A percentile compares a stretch with the other conserved stretches of the same genome.
These are phyloP conservation scores for Penicillium janthinellum DNA, from an alignment of 2,329 filamentous ascomycete genomes.

Conservation along the genomic window DNA sequence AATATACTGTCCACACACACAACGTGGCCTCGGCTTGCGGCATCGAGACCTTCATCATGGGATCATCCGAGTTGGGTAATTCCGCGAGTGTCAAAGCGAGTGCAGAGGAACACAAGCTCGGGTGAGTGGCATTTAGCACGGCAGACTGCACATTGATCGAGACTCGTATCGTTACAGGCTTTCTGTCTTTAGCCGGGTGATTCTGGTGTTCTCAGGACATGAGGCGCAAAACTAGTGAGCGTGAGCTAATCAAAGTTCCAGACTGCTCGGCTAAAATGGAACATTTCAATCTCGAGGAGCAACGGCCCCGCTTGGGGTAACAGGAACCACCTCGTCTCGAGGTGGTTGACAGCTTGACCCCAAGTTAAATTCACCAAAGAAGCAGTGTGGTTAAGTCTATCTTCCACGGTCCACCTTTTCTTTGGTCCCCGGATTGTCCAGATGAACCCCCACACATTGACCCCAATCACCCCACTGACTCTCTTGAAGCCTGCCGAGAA, in stretches of 20 bases:
- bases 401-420: not conserved
- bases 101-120: not conserved
- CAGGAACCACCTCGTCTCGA: not conserved
- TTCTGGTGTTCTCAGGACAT: not conserved
- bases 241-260: not conserved
- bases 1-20: not conserved
- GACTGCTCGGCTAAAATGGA: not conserved
- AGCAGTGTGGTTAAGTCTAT: not conserved
- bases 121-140: not conserved
- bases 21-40: not conserved
- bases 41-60: not conserved
- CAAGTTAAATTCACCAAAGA: not conserved
- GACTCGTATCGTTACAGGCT: not conserved
- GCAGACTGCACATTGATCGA: not conserved
- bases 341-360: not conserved
- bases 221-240: not conserved
- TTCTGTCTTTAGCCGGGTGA: not conserved
- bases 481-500: not conserved
- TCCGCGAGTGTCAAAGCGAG: not conserved
- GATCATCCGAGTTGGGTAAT: not conserved
- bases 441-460: not conserved
- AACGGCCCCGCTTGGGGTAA: not conserved
- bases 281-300: not conserved
- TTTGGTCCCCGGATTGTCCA: not conserved
- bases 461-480: not conserved